phyloP scores from a whole-genome alignment of 805 yeast species.

The Metschnikowia kofuensis region DNA sequence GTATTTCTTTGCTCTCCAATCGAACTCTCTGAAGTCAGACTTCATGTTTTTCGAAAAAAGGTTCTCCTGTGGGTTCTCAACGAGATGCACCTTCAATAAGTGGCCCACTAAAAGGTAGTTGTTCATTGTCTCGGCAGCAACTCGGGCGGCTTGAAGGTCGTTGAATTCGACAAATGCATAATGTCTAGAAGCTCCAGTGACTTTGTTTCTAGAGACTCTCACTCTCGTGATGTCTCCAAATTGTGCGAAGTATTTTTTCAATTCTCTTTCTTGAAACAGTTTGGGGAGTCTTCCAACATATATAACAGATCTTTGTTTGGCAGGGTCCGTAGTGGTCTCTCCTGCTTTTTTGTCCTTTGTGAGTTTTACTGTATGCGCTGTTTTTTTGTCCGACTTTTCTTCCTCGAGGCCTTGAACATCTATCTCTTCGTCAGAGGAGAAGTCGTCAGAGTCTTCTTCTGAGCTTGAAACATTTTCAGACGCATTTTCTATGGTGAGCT shows the following conservation, averaged over 20 bases:
- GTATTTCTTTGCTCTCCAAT: conserved; percentile 19
- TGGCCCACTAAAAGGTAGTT: conserved; percentile 89
- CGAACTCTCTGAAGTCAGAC: conserved; percentile 13
- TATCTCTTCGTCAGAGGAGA: conserved; percentile 15
- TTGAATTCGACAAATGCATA: conserved; percentile 87
- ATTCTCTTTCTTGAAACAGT: conserved; percentile 83
- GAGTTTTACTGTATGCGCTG: conserved; percentile 24
- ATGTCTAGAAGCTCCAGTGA: conserved; percentile 87
- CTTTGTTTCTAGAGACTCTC: conserved; percentile 82
- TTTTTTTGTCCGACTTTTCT: conserved; percentile 4
- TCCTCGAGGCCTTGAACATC: conserved; percentile 14
- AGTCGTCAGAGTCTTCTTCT: conserved; percentile 8
- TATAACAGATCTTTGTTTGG: conserved; percentile 56
- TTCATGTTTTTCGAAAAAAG: conserved; percentile 33
- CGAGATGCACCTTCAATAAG: conserved; percentile 57
- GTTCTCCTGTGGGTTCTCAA: conserved; percentile 57
- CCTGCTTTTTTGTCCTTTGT: conserved; percentile 16
- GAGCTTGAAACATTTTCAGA: conserved; percentile 10
- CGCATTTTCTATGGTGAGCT: conserved; percentile 3
- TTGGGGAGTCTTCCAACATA: conserved; percentile 92
- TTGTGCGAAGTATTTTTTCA: conserved; percentile 79
- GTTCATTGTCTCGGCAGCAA: conserved; percentile 95
- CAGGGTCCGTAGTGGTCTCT: conserved; percentile 19
- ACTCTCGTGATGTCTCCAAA: conserved; percentile 82
- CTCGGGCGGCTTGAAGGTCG: conserved; percentile 68